phyloP scores from a whole-genome alignment of 495 filamentous ascomycete species.

The Podospora comata region DNA sequence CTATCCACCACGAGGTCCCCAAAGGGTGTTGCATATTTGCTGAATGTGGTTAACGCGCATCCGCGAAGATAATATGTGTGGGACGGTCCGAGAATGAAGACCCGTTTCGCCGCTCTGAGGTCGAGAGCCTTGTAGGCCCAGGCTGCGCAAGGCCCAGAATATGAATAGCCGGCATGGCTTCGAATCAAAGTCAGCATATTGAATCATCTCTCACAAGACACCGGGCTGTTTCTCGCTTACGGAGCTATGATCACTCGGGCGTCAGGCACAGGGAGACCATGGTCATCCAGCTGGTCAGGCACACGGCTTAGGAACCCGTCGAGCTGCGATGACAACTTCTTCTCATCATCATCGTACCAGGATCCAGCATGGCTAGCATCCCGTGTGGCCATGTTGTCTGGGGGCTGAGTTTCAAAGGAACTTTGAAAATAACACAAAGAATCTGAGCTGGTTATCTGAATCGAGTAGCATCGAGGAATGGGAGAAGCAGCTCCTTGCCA shows the following conservation, averaged over 20 bases:
- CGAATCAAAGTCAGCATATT: background rate
- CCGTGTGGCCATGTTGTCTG: slow-evolving; percentile 45
- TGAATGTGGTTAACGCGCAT: slow-evolving; percentile 72
- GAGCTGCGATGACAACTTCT: slow-evolving; percentile 64
- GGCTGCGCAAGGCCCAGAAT: slow-evolving; percentile 89
- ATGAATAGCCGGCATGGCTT: slow-evolving; percentile 94
- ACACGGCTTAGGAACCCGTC: slow-evolving; percentile 76
- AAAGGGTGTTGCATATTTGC: slow-evolving; percentile 79
- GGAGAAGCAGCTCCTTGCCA: background rate
- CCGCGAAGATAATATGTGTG: slow-evolving; percentile 79
- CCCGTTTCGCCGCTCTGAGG: slow-evolving; percentile 72
- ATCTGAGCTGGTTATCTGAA: background rate
- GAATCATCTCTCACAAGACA: too few species aligned
- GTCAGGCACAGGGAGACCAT: slow-evolving; percentile 64
- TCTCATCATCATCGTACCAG: slow-evolving; percentile 73
- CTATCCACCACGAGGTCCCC: slow-evolving; percentile 74
- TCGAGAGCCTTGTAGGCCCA: slow-evolving; percentile 94
- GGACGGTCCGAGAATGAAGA: slow-evolving; percentile 93
- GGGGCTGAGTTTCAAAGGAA: background rate
- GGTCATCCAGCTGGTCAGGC: slow-evolving; percentile 57
- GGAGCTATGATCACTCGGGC: slow-evolving; percentile 93
- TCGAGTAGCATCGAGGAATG: background rate
- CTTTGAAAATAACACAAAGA: background rate
- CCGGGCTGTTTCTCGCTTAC: slow-evolving; percentile 53
- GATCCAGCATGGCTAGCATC: slow-evolving; percentile 58